Percentiles rank a stretch among this genome's conserved stretches.
These are phyloP conservation scores for Chernovozyma aurita DNA, from an alignment of 1,139 yeast genomes.

Conservation along the genomic window DNA sequence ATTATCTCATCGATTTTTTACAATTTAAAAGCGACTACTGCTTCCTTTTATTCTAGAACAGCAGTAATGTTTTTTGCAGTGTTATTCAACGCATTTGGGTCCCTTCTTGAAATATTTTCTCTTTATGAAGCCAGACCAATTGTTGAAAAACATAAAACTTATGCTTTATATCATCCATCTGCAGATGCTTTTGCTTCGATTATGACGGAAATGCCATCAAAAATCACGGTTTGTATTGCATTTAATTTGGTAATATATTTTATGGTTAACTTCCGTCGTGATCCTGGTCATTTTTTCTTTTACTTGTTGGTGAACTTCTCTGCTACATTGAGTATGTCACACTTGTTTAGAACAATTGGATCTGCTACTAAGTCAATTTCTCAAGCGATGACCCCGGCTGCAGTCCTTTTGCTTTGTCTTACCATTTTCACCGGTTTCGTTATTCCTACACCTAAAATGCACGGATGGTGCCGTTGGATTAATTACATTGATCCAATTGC, in stretches of 20 bases:
- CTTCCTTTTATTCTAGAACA: conserved; percentile 61
- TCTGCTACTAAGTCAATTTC: conserved; percentile 56
- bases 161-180: conserved; percentile 72
- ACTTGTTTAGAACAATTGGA: conserved; percentile 68
- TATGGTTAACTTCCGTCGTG: conserved; percentile 61
- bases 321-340: conserved; percentile 64
- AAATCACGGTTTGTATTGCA: conserved; percentile 47
- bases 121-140: conserved; percentile 71
- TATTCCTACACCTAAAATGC: conserved; percentile 62
- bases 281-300: conserved; percentile 67
- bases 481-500: conserved; percentile 69
- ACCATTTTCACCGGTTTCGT: conserved; percentile 76
- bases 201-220: conserved; percentile 63
- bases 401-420: conserved; percentile 55
- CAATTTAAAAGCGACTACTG: conserved; percentile 41
- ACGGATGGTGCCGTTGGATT: conserved; percentile 80
- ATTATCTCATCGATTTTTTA: conserved; percentile 73
- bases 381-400: conserved; percentile 71
- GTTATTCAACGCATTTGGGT: conserved; percentile 71
- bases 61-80: conserved; percentile 76
- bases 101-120: conserved; percentile 68
- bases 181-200: conserved; percentile 74
- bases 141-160: conserved; percentile 74
- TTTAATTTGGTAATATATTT: conserved; percentile 66
- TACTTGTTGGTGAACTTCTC: conserved; percentile 51